Base-by-base conservation (phyloP, 106 monocot genomes). In the Hemerocallis citrina region DNA sequence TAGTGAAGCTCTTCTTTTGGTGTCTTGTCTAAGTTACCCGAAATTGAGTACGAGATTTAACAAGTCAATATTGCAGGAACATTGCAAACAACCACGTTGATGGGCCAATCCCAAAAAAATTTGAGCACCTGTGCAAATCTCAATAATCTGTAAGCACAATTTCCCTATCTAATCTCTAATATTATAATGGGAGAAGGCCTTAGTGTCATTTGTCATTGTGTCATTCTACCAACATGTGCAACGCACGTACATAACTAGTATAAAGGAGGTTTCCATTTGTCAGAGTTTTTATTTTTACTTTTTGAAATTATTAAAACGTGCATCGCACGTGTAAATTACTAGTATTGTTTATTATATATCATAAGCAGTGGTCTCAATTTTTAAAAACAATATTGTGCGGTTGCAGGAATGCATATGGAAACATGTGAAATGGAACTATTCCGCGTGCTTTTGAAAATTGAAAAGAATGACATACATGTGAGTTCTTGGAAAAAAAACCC, bases 381-480 rank as follows among this genome's bases (percentile, higher is more conserved):
- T 8, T 28, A 17, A 38, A 28, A 39, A 14, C 31, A 48, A 63
- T 19, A 16, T 64, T 46, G 19, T 52, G 33, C 61, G 27, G 3
- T 64, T 40, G 20, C 65, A 87, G 87, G 33, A 87, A 87, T 76
- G 79, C 69, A 3, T 44, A 72, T 62, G 65, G 66, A n/a, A 73
- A 73, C 66, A 49, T 27, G 37, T 49, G 66, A 49, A 73, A 65
- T 60, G 73, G 73, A 59, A 74, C 59, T 2, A 66, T 74, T 8
- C 73, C 73, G 12, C 50, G 37, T 5, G 68, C 40, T 35, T 31
- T 66, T 13, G 43, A 39, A 73, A 77, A 62, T 66, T 70, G 10
- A 50, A 96, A 22, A 96, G 90, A 66, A 90, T 96, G 85, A 96
- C 95, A 20, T 84, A 90, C 52, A 48, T 96, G 95, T 96, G 47